Evolutionary conservation across 75 land plant species (phyloP).

Genomic region (Cryptomeria japonica): DNA sequence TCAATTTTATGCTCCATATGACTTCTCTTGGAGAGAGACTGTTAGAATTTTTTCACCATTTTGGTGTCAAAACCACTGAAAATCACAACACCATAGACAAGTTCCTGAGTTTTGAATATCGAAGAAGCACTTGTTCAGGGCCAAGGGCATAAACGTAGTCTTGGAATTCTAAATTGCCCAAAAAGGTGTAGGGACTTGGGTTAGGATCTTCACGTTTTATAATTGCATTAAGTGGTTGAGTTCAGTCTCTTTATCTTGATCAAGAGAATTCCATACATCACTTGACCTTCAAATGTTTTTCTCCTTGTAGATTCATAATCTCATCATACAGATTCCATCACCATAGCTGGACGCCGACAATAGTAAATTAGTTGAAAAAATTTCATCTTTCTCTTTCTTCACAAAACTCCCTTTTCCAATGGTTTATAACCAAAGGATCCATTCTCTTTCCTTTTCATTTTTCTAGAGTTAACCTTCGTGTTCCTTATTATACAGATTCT

Average conservation of each 20-base stretch:
- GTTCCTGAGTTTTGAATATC: conserved; percentile 69
- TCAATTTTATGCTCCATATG: conserved; percentile 62
- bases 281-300: conserved; percentile 77
- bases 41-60: conserved; percentile 63
- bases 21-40: conserved; percentile 66
- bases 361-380: conserved; percentile 69
- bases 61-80: conserved; percentile 70
- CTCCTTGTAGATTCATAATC: conserved; percentile 82
- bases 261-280: conserved; percentile 49
- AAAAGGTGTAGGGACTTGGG: conserved; percentile 64
- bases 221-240: conserved; percentile 42
- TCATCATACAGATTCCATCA: conserved; percentile 82
- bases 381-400: conserved; percentile 57
- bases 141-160: conserved; percentile 45
- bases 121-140: conserved; percentile 61
- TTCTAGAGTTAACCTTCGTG: conserved; percentile 55
- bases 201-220: conserved; percentile 72
- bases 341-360: conserved; percentile 60
- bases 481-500: too few relatives aligned
- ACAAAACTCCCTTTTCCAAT: conserved; percentile 60
- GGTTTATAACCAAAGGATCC: conserved; percentile 44
- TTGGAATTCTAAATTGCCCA: conserved; percentile 64
- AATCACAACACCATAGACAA: conserved; percentile 67
- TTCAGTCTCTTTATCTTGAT: conserved; percentile 40
- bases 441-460: conserved; percentile 38